These are phyloP conservation scores for Claviceps arundinis DNA, from an alignment of 2,329 filamentous ascomycete genomes.

Conservation along the genomic window DNA sequence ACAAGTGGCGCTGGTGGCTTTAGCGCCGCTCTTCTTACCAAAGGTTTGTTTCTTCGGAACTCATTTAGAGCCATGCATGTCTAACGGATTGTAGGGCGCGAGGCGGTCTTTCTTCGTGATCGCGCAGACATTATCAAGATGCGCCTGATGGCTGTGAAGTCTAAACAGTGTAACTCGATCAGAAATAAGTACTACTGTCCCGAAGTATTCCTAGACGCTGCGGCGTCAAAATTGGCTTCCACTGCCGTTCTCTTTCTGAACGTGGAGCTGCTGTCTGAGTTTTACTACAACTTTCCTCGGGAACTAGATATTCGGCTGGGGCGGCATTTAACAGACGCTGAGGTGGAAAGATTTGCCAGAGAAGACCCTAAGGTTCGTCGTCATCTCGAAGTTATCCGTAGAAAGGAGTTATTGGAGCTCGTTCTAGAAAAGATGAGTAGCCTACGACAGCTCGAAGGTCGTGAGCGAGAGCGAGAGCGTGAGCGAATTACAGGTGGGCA, in stretches of 20 bases:
- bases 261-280: conserved; percentile 90
- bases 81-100: conserved; percentile 50
- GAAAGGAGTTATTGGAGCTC: conserved; percentile 86
- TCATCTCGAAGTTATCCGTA: conserved; percentile 81
- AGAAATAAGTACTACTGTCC: conserved; percentile 96
- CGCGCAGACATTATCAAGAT: conserved; percentile 82
- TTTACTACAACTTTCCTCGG: conserved; percentile 94
- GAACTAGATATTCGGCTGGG: conserved; percentile 82
- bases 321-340: conserved; percentile 60
- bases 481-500: conserved; percentile 23
- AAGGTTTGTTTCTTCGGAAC: conserved; percentile 42
- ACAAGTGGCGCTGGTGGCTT: conserved; percentile 84
- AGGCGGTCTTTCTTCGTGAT: conserved; percentile 88
- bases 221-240: conserved; percentile 84
- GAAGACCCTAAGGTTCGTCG: conserved; percentile 83
- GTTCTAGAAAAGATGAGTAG: conserved; percentile 95
- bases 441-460: conserved; percentile 67
- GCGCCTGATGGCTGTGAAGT: conserved; percentile 76
- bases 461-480: conserved; percentile 55
- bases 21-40: conserved; percentile 69
- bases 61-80: not conserved
- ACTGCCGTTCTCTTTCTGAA: conserved; percentile 96
- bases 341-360: conserved; percentile 81
- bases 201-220: conserved; percentile 94
- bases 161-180: conserved; percentile 69